A percentile compares a stretch with the other conserved stretches of the same genome.
phyloP scores from a whole-genome alignment of 2,329 filamentous ascomycete genomes.

The Neonectria hederae region DNA sequence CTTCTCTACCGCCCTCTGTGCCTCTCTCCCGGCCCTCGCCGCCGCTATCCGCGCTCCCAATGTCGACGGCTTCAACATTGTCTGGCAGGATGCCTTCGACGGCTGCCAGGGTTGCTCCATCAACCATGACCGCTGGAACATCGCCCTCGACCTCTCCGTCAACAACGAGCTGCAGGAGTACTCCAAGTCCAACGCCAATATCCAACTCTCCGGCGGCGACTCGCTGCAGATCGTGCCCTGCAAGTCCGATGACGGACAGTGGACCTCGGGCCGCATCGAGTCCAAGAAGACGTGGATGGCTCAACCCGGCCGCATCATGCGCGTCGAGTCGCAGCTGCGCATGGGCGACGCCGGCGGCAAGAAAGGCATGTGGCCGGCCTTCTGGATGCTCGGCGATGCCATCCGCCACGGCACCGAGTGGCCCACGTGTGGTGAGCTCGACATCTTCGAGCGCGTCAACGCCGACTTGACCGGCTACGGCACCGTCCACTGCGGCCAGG shows the following conservation, averaged over 20 bases:
- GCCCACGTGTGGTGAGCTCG: conserved; percentile 62
- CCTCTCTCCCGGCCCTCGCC: conserved; percentile 38
- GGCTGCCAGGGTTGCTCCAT: conserved; percentile 51
- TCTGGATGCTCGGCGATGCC: conserved; percentile 61
- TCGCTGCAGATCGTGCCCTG: conserved; percentile 63
- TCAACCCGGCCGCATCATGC: conserved; percentile 49
- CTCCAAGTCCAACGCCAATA: conserved; percentile 54
- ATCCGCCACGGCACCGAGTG: conserved; percentile 57
- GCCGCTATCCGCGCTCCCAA: conserved; percentile 51
- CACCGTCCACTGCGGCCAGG: conserved; percentile 58
- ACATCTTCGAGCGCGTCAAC: conserved; percentile 61
- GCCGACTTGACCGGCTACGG: conserved; percentile 57
- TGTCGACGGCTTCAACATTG: conserved; percentile 52
- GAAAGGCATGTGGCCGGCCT: conserved; percentile 63
- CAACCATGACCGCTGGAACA: conserved; percentile 55
- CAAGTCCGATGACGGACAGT: conserved; percentile 49
- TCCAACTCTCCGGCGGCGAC: conserved; percentile 61
- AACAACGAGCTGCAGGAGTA: conserved; percentile 63
- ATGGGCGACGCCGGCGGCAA: conserved; percentile 54
- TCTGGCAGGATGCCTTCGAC: conserved; percentile 58
- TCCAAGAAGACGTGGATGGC: conserved; percentile 58
- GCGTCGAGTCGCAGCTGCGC: conserved; percentile 56
- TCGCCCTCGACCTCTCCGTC: conserved; percentile 54
- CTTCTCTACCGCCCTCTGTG: conserved; percentile 33
- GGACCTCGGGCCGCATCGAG: conserved; percentile 63